Base-by-base conservation (phyloP, 352 stramenopile genomes). In the Phytopythium litorale region DNA sequence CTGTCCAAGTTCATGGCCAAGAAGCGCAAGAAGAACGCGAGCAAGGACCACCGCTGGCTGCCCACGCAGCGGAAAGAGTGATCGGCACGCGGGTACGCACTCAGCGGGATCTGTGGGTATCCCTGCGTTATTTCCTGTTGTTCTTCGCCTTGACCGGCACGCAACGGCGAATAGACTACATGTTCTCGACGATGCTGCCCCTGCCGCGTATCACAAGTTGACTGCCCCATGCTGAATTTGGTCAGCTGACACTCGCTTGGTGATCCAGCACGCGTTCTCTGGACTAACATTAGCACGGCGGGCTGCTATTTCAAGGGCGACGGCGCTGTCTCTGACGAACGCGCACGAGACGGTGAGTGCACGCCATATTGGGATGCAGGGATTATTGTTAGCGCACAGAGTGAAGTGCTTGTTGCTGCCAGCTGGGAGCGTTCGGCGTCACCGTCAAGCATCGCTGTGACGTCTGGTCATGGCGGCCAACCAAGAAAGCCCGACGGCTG, bases 1-100 rank as follows among this genome's bases (percentile, higher is more conserved):
- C 68, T 98, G 53, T 90, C 85, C 55, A 97, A 97, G 68, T 97
- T 96, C 64, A 93, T 98, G 88, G 88, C 91, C 56, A 97, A 97
- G 71, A 96, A 96, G 63, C 81, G 91, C 56, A 97, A 96, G 78
- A 96, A 96, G 76, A 97, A 97, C 67, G 90, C 91, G 49, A 94
- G 85, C 70, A 98, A 98, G 60, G 91, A 98, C 66, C 88, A 96
- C 73, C 72, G 88, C 60, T 97, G 90, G 87, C 60, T 98, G 56
- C 91, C 91, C 6, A 94, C 84, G 35, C 78, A 91, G 64, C 82
- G 86, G 65, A 95, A 92, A 73, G 55, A 53, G 38, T 60, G 30
- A 51, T 35, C 23, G 16, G 40, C 19, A 8, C 38, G 28, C 37
- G 37, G 13, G 55, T 49, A 49, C 30, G 37, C 23, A 45, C 25